Evolutionary conservation across 2,329 filamentous ascomycete species (phyloP), one percentile per base, ranked within the genome.

Genomic region (Macroventuria anomochaeta): DNA sequence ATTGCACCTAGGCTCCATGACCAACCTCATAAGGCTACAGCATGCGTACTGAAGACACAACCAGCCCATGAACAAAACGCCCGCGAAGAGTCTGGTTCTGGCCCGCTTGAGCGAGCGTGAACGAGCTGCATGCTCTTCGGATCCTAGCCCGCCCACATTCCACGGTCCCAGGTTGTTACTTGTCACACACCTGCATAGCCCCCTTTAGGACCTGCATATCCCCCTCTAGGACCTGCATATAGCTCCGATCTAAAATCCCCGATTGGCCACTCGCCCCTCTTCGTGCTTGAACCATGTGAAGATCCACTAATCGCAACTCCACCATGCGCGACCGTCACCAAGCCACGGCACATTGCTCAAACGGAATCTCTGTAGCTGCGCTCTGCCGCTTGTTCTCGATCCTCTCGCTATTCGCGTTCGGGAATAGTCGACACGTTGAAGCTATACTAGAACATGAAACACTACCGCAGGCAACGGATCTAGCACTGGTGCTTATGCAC

Each of bases 191-290:
- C 17, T 23, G 33, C 43, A 21, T 26, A 39, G 10, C n/a, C 44
- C 32, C 44, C 13, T 29, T n/a, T 20, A 32, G 39, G 32, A 53
- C 49, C 49, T 46, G 46, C 44, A 44, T 38, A 46, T 31, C n/a
- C 44, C 32, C 44, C 13, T 29, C 23, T 20, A 32, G 39, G 32
- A 53, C 49, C 49, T 46, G 46, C 44, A 44, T 38, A 46, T 31
- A 43, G 29, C 42, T 17, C 34, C 57, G 48, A 57, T 59, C 44
- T 25, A 52, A 62, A 62, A 54, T 62, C 59, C 56, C 59, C 57
- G 54, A 60, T 18, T 2, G n/a, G 25, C 59, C 57, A 59, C 58
- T 53, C 39, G 57, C 2, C 3, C 5, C 1, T 5, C 3, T 25
- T 7, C 15, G 15, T n/a, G 10, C 21, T n/a, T 18, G 36, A 23